Evolutionary conservation across 495 filamentous ascomycete genomes (phyloP), one percentile per base, ranked within the genome.

Genomic region (Venustampulla echinocandica): DNA sequence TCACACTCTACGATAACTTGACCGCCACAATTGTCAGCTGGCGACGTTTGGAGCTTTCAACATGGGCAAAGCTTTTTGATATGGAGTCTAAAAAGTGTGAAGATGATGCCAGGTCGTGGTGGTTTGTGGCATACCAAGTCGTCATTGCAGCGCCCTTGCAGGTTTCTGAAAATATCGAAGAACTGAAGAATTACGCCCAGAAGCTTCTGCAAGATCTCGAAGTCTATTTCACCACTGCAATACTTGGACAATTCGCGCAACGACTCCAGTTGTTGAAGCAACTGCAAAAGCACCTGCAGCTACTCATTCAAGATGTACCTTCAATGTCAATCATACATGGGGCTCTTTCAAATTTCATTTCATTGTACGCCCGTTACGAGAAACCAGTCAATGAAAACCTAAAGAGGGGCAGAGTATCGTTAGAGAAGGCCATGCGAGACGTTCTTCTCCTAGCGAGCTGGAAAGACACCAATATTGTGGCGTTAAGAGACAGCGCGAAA

Each of bases 391-490:
- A 67, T 19, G 80, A 87, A 50, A 52, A 67, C 2, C 68, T 96
- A 40, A 66, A 58, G 18, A 72, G 80, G 33, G 82, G 80, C 19
- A 71, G 87, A 44, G 64, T 65, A 1, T 67, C 72, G 3, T 68
- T 95, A 7, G 89, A 95, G 59, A 93, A 87, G 59, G 75, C 85
- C 37, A 83, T 97, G 71, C 85, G 84, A 53, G 84, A 95, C 50
- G 81, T 95, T 22, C 72, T 97, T 17, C 73, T 90, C 23, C 64
- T 97, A 46, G 86, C 87, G 1, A 94, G 85, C 59, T 97, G 93
- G 93, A 92, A 93, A 58, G 93, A 97, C 54, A 95, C 84, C 18
- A 97, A 95, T 52, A 90, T 99, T 42, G 79, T 84, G 44, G 84
- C 87, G 5, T 65, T 99, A 30, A 73, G 78, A 56, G 89, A 95